Percentiles rank a stretch among this genome's conserved stretches.
Evolutionary conservation across 805 yeast species (phyloP).

Genomic region (Saturnispora halmiae): DNA sequence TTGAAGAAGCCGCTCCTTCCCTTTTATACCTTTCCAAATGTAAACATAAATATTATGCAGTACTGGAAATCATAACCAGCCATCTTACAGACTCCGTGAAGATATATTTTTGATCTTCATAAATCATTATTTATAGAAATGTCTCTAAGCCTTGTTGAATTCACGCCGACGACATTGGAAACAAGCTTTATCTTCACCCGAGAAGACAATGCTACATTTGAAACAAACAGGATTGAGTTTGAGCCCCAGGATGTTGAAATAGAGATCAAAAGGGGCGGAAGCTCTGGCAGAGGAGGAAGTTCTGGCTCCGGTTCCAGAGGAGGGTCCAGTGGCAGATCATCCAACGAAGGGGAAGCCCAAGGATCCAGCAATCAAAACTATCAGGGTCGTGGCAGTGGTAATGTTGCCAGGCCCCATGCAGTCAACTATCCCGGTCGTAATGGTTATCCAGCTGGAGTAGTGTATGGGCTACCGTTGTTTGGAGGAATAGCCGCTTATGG

Average conservation of each 20-base stretch:
- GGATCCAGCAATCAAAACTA: constrained; percentile 5
- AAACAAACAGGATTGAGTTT: neutral
- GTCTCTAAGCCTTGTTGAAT: neutral
- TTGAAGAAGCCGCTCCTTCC: no score
- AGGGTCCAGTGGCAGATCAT: neutral
- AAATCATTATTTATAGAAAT: no score
- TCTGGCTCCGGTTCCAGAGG: constrained; percentile 5
- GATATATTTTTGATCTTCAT: no score
- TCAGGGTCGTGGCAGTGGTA: constrained; percentile 12
- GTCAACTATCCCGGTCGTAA: constrained; percentile 5
- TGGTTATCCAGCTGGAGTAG: constrained; percentile 12
- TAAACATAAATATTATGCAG: no score
- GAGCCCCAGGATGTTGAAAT: neutral
- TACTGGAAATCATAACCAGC: no score
- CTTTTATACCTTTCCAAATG: no score
- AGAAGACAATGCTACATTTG: neutral
- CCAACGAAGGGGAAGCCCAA: constrained; percentile 4
- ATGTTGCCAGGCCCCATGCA: constrained; percentile 12
- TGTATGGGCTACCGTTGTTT: constrained; percentile 9
- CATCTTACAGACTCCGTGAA: no score
- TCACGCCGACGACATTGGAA: neutral
- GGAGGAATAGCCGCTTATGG: constrained; percentile 9
- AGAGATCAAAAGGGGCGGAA: constrained; percentile 2
- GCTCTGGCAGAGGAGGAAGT: constrained; percentile 1
- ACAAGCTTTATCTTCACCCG: neutral